These are phyloP conservation scores for Leishmania amazonensis DNA, from an alignment of 208 protist species.

Conservation along the genomic window DNA sequence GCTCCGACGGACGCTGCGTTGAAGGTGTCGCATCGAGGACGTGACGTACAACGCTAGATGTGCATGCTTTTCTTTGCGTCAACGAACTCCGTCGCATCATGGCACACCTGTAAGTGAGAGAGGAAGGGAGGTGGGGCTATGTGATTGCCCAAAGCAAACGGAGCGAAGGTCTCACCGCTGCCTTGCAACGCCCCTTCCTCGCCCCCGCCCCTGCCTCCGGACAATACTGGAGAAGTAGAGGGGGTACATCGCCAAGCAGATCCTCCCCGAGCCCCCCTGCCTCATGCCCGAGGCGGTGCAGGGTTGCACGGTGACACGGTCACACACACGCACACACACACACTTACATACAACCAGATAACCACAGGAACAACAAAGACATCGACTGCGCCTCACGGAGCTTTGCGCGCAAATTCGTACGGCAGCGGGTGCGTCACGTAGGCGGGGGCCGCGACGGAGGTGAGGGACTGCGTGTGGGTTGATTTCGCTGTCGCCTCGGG, in stretches of 20 bases:
- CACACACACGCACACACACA: background rate
- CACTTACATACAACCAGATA: background rate
- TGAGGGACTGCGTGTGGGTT: conserved; percentile 54
- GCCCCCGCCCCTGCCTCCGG: background rate
- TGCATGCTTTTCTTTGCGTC: background rate
- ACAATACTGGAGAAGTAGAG: background rate
- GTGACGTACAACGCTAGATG: background rate
- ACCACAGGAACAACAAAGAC: background rate
- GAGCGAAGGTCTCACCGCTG: background rate
- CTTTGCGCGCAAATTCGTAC: conserved; percentile 63
- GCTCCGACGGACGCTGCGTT: background rate
- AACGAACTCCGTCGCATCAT: background rate
- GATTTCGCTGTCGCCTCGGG: conserved; percentile 42
- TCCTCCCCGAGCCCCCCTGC: background rate
- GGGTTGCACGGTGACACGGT: background rate
- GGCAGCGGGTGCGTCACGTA: conserved; percentile 27
- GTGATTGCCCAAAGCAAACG: too few species aligned
- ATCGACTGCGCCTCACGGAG: background rate
- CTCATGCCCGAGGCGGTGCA: background rate
- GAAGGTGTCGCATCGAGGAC: background rate
- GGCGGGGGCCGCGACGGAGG: conserved; percentile 23
- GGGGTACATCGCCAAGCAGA: background rate
- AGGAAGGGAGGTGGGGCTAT: background rate
- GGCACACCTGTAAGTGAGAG: background rate
- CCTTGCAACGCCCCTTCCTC: background rate